phyloP scores from a whole-genome alignment of 169 alveolate genomes.

The Eimeria praecox region DNA sequence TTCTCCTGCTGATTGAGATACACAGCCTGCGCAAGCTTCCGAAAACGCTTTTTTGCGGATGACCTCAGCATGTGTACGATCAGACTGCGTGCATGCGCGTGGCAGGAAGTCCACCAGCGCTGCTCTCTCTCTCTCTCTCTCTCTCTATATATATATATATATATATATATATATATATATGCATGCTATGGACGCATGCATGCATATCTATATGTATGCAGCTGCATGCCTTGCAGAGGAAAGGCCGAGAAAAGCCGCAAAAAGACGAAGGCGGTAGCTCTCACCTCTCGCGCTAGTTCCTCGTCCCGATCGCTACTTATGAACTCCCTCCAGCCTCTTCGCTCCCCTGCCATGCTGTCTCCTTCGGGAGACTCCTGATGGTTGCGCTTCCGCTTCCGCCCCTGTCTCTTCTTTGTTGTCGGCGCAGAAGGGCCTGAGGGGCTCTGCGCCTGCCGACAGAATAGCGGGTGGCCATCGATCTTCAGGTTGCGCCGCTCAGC shows the following conservation, averaged over 20 bases:
- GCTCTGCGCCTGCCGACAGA: not conserved
- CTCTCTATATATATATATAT: too few relatives aligned
- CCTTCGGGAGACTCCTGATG: not conserved
- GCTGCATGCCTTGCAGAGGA: not conserved
- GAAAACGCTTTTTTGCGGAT: not conserved
- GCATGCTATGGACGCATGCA: not conserved
- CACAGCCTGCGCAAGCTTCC: not conserved
- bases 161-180: not conserved
- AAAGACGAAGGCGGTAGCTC: too few relatives aligned
- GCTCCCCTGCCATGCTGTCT: not conserved
- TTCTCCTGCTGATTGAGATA: not conserved
- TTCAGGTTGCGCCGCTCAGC: slow-evolving; percentile 15
- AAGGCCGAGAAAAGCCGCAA: not conserved
- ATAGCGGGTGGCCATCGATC: slow-evolving; percentile 48
- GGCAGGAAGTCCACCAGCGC: too few relatives aligned
- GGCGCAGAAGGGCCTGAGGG: not conserved
- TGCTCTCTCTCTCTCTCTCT: too few relatives aligned
- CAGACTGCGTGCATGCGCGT: not conserved
- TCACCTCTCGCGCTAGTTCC: slow-evolving; percentile 57
- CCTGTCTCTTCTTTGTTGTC: slow-evolving; percentile 12
- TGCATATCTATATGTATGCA: not conserved
- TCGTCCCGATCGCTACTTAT: slow-evolving; percentile 20
- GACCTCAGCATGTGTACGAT: not conserved
- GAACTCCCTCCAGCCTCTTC: slow-evolving; percentile 55
- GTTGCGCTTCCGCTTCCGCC: not conserved